Evolutionary conservation across 495 filamentous ascomycete genomes (phyloP), one percentile per base, ranked within the genome.

Genomic region (Penicillium fimorum): DNA sequence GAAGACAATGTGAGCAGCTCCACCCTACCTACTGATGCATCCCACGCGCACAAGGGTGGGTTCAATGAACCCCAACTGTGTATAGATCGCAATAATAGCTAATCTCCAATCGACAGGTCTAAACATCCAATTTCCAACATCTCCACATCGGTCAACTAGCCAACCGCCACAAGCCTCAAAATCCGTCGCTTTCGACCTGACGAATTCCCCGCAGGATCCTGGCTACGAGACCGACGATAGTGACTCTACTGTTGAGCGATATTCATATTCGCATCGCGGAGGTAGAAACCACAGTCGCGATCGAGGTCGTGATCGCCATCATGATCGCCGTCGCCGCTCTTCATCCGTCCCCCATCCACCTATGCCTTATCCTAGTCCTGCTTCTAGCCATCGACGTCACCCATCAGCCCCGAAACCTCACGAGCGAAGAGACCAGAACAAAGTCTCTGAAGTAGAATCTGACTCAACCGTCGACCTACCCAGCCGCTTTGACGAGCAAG

Each of bases 401-500:
- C 44, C 47, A 56, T 20, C 61, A 55, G 30, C 45, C 11, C 12
- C 35, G 33, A 41, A 42, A 55, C 42, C 50, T 50, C 51, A 57
- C 8, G 8, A 33, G 5, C 7, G 24, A 17, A 17, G 24, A n/a
- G 54, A 41, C 56, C 60, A 57, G 29, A 54, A 53, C 2, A 53
- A 48, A 24, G 4, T 24, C 18, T 43, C 52, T 17, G 52, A 18
- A 17, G 13, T 41, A 38, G 71, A 70, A 32, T 70, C 70, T 1
- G 78, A 81, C 25, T 70, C 77, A 24, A 82, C 79, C 4, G 67
- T 81, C 33, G 78, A 81, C 7, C 60, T 91, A 0, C 88, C 88
- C 0, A 79, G 84, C 42, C 78, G 88, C 0, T 90, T 91, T 57
- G 86, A 90, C 57, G 59, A 70, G 7, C 70, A 85, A 4, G 87